Percentiles rank a stretch among this genome's conserved stretches.
Conservation (phyloP, 257 asterid genomes). For the Solanum gandarillasii region DNA sequence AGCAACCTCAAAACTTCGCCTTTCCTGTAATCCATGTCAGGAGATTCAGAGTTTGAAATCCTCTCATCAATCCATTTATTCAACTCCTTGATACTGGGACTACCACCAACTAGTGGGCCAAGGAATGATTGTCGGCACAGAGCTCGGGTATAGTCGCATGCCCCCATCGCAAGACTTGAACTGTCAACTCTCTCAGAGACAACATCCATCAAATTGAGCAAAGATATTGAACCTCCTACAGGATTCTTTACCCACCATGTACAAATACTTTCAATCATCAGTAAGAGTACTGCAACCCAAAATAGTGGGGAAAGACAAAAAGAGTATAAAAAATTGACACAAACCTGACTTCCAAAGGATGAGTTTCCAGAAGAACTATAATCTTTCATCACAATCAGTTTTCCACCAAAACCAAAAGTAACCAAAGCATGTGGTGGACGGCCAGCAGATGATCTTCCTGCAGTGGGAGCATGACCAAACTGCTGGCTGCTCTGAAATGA, state of each 20-base stretch:
- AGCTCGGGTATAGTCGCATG: conserved; percentile 46
- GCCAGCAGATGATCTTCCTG: conserved; percentile 77
- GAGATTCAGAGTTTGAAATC: conserved; percentile 38
- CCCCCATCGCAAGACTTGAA: conserved; percentile 32
- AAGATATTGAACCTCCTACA: conserved; percentile 53
- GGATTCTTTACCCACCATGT: conserved; percentile 45
- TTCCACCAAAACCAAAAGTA: conserved; percentile 95
- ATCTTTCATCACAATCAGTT: conserved; percentile 70
- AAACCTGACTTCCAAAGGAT: conserved; percentile 69
- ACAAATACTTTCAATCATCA: conserved; percentile 12
- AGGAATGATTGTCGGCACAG: conserved; percentile 64
- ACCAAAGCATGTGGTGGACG: conserved; percentile 94
- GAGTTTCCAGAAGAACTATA: conserved; percentile 29
- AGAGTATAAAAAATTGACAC: conserved; percentile 8
- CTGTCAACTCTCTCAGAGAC: conserved; percentile 27
- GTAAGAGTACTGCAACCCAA: neutral
- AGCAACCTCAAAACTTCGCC: conserved; percentile 68
- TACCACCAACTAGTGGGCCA: conserved; percentile 90
- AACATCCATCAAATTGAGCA: conserved; percentile 70
- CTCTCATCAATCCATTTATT: conserved; percentile 92
- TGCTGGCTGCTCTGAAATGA: conserved; percentile 42
- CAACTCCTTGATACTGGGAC: conserved; percentile 61
- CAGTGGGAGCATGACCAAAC: conserved; percentile 34
- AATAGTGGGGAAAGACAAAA: neutral
- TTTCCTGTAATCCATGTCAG: conserved; percentile 40